Evolutionary conservation across 192 early-diverging fungal genomes (phyloP), one percentile per base, ranked within the genome.

Genomic region (Mortierella hygrophila): DNA sequence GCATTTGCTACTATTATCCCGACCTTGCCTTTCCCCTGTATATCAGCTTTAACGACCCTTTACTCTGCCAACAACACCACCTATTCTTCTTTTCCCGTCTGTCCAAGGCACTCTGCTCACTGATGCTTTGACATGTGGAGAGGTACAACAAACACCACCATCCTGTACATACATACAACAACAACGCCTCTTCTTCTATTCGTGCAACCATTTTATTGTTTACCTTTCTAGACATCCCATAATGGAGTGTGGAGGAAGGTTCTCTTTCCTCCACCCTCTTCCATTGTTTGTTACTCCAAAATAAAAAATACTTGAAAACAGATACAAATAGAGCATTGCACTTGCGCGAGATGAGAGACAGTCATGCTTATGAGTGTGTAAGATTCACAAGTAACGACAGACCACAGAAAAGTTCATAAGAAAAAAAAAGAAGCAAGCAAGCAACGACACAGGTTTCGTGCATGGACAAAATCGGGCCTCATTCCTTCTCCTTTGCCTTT

Each of bases 61-160:
- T 29, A 65, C 60, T 65, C 15, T 65, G 23, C n/a, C 21, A 23
- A 29, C 57, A 10, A 55, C 52, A 55, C 0, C 52, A 7, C 52
- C 20, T 55, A 54, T 57, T 23, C 55, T 57, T 55, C 21, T 55
- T 15, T 6, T 57, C 57, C 29, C 57, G 57, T 29, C 47, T 63
- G 57, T 63, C 57, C 57, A 65, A 57, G 16, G 49, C 49, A 32
- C 60, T 65, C 60, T 65, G 60, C n/a, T 65, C 60, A 29, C 29
- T 35, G 60, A 65, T 65, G 60, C 60, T 26, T 65, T 65, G 60
- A 65, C 60, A 65, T 65, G 60, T 65, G 60, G 60, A 65, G 60
- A 65, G 13, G 3, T 52, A 52, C 49, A 20, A 52, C 49, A 60
- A 60, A 60, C 26, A 65, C n/a, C 29, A 65, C 60, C 60, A 65